A percentile compares a stretch with the other conserved stretches of the same genome.
phyloP scores from a whole-genome alignment of 2,329 filamentous ascomycete species.

The Microdochium nivale region DNA sequence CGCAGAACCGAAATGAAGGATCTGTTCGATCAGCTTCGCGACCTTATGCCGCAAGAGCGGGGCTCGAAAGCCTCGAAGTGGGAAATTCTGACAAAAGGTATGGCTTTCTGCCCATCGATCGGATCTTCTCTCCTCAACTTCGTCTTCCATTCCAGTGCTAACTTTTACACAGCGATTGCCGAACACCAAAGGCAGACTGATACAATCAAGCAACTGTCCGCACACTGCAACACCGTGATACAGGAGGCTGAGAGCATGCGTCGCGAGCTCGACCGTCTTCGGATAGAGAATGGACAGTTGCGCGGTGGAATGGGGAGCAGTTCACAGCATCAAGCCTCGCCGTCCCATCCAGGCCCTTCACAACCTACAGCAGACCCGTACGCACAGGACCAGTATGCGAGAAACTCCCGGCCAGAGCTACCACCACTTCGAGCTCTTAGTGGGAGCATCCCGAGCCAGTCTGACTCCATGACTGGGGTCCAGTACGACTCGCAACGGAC shows the following conservation, averaged over 20 bases:
- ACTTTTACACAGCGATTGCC: conserved; percentile 41
- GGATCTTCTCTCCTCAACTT: conserved; percentile 1
- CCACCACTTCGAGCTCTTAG: conserved; percentile 48
- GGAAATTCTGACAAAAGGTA: conserved; percentile 82
- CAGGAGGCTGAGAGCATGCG: conserved; percentile 40
- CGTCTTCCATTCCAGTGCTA: background rate
- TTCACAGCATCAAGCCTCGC: conserved; percentile 10
- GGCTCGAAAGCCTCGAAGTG: conserved; percentile 83
- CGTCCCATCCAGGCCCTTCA: conserved; percentile 13
- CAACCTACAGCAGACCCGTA: conserved; percentile 21
- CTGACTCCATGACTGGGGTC: conserved; percentile 59
- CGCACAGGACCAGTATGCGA: conserved; percentile 16
- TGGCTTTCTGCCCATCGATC: conserved; percentile 12
- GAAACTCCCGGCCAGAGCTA: conserved; percentile 35
- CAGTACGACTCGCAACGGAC: conserved; percentile 47
- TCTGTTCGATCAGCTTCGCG: conserved; percentile 71
- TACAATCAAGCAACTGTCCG: conserved; percentile 34
- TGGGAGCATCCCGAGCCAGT: conserved; percentile 29
- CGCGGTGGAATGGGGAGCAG: conserved; percentile 20
- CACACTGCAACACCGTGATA: conserved; percentile 30
- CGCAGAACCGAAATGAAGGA: conserved; percentile 83
- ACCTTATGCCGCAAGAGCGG: conserved; percentile 70
- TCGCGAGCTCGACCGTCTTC: conserved; percentile 36
- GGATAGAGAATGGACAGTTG: conserved; percentile 39
- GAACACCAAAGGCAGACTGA: conserved; percentile 50